Evolutionary conservation across 345 rosid genomes (phyloP).

Genomic region (Limnanthes douglasii): DNA sequence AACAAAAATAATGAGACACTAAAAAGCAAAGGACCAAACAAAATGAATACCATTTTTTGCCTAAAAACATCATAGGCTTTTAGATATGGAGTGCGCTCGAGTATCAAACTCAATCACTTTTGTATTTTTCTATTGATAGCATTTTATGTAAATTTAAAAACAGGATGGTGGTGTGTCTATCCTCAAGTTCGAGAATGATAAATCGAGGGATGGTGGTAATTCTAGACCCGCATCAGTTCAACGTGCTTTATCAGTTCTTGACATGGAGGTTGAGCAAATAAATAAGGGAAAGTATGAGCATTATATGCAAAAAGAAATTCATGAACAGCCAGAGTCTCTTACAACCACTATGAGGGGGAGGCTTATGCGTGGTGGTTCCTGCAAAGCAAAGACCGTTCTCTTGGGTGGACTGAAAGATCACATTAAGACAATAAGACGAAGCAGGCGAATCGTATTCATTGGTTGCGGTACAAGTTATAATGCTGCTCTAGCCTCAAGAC

Average conservation of each 20-base stretch:
- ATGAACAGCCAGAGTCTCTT: conserved; percentile 93
- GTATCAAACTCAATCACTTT: too few relatives aligned
- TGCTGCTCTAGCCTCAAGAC: conserved; percentile 93
- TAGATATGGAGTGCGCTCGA: too few relatives aligned
- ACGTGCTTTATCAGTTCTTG: conserved; percentile 87
- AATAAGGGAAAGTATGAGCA: conserved; percentile 83
- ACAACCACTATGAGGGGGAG: conserved; percentile 96
- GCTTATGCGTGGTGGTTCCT: conserved; percentile 81
- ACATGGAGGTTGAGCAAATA: conserved; percentile 98
- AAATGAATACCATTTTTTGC: too few relatives aligned
- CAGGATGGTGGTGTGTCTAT: conserved; percentile 89
- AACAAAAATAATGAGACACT: too few relatives aligned
- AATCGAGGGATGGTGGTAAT: conserved; percentile 34
- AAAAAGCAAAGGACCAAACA: too few relatives aligned
- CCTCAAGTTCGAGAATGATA: conserved; percentile 58
- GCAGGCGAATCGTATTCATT: conserved; percentile 80
- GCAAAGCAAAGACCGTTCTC: conserved; percentile 74
- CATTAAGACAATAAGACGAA: conserved; percentile 76
- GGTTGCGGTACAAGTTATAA: conserved; percentile 98
- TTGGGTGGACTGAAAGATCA: conserved; percentile 96
- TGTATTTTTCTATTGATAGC: too few relatives aligned
- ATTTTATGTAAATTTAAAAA: too few relatives aligned
- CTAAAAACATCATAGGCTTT: too few relatives aligned
- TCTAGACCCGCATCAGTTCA: conserved; percentile 75
- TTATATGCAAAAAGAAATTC: conserved; percentile 98